These are phyloP conservation scores for Echites panduratus DNA, from an alignment of 257 asterid species.

Conservation along the genomic window DNA sequence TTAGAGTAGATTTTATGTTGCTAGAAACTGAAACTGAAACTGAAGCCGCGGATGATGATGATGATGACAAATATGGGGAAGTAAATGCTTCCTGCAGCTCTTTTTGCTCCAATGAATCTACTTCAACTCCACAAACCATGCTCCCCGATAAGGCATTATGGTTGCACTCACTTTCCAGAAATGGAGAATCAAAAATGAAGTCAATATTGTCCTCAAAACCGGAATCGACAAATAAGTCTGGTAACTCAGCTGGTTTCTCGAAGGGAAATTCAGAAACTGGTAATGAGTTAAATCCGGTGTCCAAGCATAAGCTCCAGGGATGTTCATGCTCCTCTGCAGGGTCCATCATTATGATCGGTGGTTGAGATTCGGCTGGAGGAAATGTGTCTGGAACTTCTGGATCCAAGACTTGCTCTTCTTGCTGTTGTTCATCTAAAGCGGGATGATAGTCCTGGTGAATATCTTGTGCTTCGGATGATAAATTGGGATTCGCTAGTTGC, in stretches of 20 bases:
- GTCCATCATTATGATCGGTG: conserved; percentile 32
- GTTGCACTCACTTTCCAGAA: conserved; percentile 28
- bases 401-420: conserved; percentile 20
- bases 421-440: conserved; percentile 8
- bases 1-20: conserved; percentile 6
- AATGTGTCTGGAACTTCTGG: conserved; percentile 24
- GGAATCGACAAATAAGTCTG: conserved; percentile 39
- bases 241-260: conserved; percentile 37
- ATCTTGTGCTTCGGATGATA: conserved; percentile 12
- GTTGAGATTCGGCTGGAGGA: conserved; percentile 16
- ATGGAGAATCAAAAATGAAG: conserved; percentile 38
- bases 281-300: conserved; percentile 32
- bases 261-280: conserved; percentile 40
- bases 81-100: conserved; percentile 17
- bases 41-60: not conserved
- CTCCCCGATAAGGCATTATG: conserved; percentile 27
- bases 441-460: conserved; percentile 15
- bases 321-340: conserved; percentile 40
- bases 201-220: conserved; percentile 57
- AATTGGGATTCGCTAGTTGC: conserved; percentile 14
- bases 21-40: conserved; percentile 35
- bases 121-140: conserved; percentile 11
- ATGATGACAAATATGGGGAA: conserved; percentile 35
- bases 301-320: conserved; percentile 69
- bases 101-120: conserved; percentile 22